Evolutionary conservation across 2,329 filamentous ascomycete genomes (phyloP).

Genomic region (Metarhizium humberi): DNA sequence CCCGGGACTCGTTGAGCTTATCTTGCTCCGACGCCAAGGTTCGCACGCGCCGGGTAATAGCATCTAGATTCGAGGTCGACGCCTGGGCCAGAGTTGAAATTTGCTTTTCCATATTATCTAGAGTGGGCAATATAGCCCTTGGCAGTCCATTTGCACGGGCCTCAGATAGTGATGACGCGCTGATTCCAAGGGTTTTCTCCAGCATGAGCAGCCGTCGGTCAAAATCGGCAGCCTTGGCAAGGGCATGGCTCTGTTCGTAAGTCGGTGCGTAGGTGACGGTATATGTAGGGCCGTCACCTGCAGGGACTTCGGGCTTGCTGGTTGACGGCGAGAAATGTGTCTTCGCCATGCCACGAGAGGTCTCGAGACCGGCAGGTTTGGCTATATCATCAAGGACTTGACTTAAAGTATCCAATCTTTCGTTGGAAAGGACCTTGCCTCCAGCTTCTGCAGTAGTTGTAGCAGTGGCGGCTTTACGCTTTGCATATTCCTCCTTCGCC

Average conservation of each 20-base stretch:
- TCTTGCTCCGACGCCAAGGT: conserved; percentile 66
- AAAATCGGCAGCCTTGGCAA: conserved; percentile 79
- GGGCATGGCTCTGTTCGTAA: conserved; percentile 59
- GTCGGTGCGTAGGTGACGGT: conserved; percentile 55
- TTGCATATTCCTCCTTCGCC: conserved; percentile 53
- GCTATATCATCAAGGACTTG: conserved; percentile 60
- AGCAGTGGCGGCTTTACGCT: conserved; percentile 35
- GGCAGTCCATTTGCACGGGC: conserved; percentile 46
- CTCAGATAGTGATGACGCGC: conserved; percentile 56
- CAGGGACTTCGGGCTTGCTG: conserved; percentile 11
- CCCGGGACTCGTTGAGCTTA: conserved; percentile 55
- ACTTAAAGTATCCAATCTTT: conserved; percentile 54
- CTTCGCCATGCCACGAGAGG: conserved; percentile 8
- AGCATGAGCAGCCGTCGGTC: conserved; percentile 70
- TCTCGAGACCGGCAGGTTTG: conserved; percentile 15
- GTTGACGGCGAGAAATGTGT: conserved; percentile 6
- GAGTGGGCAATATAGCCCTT: conserved; percentile 68
- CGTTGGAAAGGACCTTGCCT: conserved; percentile 30
- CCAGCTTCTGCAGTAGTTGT: conserved; percentile 30
- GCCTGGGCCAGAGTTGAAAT: conserved; percentile 66
- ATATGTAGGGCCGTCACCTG: conserved; percentile 39
- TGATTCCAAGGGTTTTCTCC: conserved; percentile 74
- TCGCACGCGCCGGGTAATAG: conserved; percentile 59
- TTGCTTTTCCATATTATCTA: conserved; percentile 74
- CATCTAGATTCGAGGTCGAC: conserved; percentile 63